Conservation (phyloP, 257 asterid species). For the Catharanthus roseus region DNA sequence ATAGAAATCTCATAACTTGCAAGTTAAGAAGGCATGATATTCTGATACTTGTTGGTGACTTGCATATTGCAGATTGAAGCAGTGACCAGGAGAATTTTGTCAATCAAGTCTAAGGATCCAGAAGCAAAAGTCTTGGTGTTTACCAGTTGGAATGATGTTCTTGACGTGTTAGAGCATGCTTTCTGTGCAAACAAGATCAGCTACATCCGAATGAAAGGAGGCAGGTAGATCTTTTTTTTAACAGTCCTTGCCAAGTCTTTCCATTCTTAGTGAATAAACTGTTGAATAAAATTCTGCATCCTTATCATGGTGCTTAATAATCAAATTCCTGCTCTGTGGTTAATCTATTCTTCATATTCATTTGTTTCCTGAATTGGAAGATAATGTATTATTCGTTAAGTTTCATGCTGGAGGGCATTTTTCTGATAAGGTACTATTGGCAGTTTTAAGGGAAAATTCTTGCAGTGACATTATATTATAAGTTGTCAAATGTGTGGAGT, state of each 20-base stretch:
- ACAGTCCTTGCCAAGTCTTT: neutral
- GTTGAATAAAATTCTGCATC: neutral
- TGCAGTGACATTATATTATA: neutral
- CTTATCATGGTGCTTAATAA: neutral
- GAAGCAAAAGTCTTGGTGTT: constrained; percentile 70
- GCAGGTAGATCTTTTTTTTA: constrained; percentile 52
- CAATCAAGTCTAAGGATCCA: constrained; percentile 58
- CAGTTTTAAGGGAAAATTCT: neutral
- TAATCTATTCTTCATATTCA: neutral
- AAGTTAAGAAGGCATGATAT: neutral
- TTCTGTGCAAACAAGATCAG: constrained; percentile 67
- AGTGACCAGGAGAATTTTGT: constrained; percentile 80
- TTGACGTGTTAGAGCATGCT: constrained; percentile 95
- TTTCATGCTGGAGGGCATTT: neutral
- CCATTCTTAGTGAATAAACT: neutral
- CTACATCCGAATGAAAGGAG: constrained; percentile 88
- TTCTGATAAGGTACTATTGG: neutral
- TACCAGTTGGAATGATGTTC: constrained; percentile 96
- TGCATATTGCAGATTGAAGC: constrained; percentile 68
- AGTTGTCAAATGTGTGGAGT: neutral
- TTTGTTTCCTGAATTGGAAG: neutral
- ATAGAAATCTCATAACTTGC: neutral
- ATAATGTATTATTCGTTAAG: neutral
- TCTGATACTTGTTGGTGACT: constrained; percentile 18
- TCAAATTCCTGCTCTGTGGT: neutral